Percentiles rank a stretch among this genome's conserved stretches.
Conservation (phyloP, 2,329 filamentous ascomycete species). For the Calonectria hongkongensis region DNA sequence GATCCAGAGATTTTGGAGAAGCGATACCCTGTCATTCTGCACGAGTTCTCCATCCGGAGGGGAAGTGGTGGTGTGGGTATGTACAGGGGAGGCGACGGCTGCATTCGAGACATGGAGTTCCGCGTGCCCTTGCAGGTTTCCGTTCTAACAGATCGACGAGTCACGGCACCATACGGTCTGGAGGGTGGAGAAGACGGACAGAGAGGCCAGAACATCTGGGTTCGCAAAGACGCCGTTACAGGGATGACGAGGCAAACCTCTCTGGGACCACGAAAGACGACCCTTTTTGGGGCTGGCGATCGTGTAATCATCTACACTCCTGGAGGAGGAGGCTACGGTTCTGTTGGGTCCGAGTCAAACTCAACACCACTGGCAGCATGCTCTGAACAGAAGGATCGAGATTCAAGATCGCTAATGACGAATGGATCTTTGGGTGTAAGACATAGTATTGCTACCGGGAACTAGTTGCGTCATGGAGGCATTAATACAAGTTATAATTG, state of each 20-base stretch:
- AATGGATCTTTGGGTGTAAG: background rate
- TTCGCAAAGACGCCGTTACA: constrained; percentile 59
- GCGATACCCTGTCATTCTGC: constrained; percentile 58
- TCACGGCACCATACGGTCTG: constrained; percentile 85
- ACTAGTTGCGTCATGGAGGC: background rate
- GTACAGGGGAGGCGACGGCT: constrained; percentile 84
- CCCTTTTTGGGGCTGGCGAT: constrained; percentile 50
- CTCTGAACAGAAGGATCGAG: background rate
- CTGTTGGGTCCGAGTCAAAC: background rate
- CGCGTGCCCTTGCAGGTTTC: constrained; percentile 85
- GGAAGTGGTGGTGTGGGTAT: constrained; percentile 75
- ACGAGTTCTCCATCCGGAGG: constrained; percentile 56
- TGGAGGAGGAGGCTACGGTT: constrained; percentile 54
- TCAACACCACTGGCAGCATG: background rate
- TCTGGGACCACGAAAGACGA: constrained; percentile 48
- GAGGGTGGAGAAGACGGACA: constrained; percentile 81
- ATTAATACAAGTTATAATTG: background rate
- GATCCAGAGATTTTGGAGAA: constrained; percentile 61
- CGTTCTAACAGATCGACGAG: constrained; percentile 85
- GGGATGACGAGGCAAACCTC: constrained; percentile 58
- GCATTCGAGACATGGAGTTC: constrained; percentile 88
- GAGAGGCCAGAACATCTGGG: constrained; percentile 83
- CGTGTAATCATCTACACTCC: constrained; percentile 53
- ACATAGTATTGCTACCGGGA: background rate
- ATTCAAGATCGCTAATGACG: background rate